phyloP scores from a whole-genome alignment of 371 early-diverging fungal species.

The Dinochytrium kinnereticum region DNA sequence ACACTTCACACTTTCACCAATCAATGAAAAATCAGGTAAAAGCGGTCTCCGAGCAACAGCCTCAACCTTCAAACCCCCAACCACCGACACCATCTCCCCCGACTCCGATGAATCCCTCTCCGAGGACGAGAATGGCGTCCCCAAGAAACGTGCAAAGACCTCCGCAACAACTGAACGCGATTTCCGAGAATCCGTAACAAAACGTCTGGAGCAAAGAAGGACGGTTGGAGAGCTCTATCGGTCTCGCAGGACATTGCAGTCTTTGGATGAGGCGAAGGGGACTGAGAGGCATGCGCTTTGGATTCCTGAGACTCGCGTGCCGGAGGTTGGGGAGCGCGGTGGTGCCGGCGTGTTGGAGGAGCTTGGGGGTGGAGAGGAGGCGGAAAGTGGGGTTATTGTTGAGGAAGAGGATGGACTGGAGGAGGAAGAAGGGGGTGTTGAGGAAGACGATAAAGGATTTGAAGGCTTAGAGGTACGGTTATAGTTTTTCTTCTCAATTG shows the following conservation, averaged over 20 bases:
- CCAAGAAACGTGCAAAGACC: neutral
- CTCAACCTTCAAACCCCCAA: neutral
- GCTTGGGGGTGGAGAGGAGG: neutral
- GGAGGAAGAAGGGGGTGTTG: neutral
- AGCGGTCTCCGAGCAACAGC: neutral
- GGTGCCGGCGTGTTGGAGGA: too few species aligned
- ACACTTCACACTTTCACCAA: neutral
- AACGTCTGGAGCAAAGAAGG: neutral
- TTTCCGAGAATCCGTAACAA: neutral
- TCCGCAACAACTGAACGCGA: conserved; percentile 17
- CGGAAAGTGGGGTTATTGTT: neutral
- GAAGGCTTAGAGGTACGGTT: conserved; percentile 23
- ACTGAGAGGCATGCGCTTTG: conserved; percentile 6
- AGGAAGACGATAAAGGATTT: conserved; percentile 17
- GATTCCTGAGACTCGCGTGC: conserved; percentile 16
- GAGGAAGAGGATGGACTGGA: conserved; percentile 5
- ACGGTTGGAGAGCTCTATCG: conserved; percentile 11
- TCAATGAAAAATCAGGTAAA: conserved; percentile 4
- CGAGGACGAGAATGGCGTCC: neutral
- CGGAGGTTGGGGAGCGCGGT: too few species aligned
- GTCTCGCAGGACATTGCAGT: conserved; percentile 20
- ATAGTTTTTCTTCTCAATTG: neutral
- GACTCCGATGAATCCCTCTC: neutral
- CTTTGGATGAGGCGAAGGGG: conserved; percentile 20
- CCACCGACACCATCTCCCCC: neutral